A percentile compares a stretch with the other conserved stretches of the same genome.
Evolutionary conservation across 768 basidiomycete genomes (phyloP).

Genomic region (Podaxis sp.): DNA sequence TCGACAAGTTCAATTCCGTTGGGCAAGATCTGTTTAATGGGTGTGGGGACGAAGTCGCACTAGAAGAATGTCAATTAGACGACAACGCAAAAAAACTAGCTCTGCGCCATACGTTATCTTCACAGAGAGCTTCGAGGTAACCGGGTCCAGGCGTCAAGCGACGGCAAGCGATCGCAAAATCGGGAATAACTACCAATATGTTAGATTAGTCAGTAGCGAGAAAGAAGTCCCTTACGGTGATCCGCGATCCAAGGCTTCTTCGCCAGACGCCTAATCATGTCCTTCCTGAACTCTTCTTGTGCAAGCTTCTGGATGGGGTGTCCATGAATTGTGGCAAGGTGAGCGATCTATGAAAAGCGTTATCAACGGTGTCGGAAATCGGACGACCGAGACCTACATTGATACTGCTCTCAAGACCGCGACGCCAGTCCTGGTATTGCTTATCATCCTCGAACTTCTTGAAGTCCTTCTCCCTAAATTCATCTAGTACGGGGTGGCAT

Average conservation of each 20-base stretch:
- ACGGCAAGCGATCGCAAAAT: slow-evolving; percentile 58
- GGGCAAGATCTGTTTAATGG: slow-evolving; percentile 51
- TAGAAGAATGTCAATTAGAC: slow-evolving; percentile 20
- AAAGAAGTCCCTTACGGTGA: slow-evolving; percentile 34
- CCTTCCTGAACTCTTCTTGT: slow-evolving; percentile 35
- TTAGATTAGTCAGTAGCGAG: not conserved
- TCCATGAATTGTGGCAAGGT: slow-evolving; percentile 41
- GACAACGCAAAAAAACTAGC: not conserved
- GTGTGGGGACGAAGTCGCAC: slow-evolving; percentile 53
- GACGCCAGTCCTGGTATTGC: slow-evolving; percentile 49
- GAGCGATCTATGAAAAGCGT: slow-evolving; percentile 30
- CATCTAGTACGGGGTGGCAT: slow-evolving; percentile 29
- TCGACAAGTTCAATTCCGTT: slow-evolving; percentile 58
- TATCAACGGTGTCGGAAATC: not conserved
- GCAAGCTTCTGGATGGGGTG: slow-evolving; percentile 36
- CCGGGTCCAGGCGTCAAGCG: slow-evolving; percentile 70
- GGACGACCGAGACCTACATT: slow-evolving; percentile 37
- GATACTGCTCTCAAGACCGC: slow-evolving; percentile 45
- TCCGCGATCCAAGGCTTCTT: slow-evolving; percentile 65
- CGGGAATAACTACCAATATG: slow-evolving; percentile 47
- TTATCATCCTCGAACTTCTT: slow-evolving; percentile 46
- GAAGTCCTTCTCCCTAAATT: slow-evolving; percentile 52
- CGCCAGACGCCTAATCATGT: slow-evolving; percentile 50
- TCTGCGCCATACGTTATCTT: slow-evolving; percentile 49
- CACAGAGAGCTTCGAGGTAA: slow-evolving; percentile 63